phyloP scores from a whole-genome alignment of 306 rosid genomes.

The Acacia acuminata region DNA sequence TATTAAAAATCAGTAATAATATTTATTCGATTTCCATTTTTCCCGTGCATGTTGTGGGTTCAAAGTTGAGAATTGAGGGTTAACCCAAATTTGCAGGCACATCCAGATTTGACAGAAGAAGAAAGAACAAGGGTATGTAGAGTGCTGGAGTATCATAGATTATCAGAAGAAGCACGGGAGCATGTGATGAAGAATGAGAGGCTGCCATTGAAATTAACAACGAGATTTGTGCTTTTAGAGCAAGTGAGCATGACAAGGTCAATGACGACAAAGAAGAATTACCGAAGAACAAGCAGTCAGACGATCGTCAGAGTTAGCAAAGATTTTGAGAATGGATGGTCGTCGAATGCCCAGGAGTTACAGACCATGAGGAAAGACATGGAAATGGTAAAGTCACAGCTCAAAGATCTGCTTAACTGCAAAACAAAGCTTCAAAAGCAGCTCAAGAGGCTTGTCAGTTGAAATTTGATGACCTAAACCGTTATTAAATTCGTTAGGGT shows the following conservation, averaged over 20 bases:
- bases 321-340: constrained; percentile 38
- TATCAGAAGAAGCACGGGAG: constrained; percentile 66
- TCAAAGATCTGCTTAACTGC: constrained; percentile 60
- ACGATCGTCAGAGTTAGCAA: constrained; percentile 43
- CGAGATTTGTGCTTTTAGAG: constrained; percentile 52
- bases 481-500: too few species aligned
- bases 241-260: constrained; percentile 58
- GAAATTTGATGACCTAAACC: constrained; percentile 3
- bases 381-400: constrained; percentile 62
- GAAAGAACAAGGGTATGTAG: constrained; percentile 55
- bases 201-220: constrained; percentile 51
- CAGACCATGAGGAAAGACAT: constrained; percentile 61
- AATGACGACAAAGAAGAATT: constrained; percentile 28
- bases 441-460: constrained; percentile 40
- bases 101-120: constrained; percentile 58
- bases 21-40: not conserved
- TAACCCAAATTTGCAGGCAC: constrained; percentile 54
- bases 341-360: constrained; percentile 48
- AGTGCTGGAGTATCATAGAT: constrained; percentile 60
- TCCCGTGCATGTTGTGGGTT: not conserved
- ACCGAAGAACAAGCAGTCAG: constrained; percentile 43
- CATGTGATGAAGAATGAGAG: constrained; percentile 74
- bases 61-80: not conserved
- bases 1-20: accelerated
- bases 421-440: constrained; percentile 64